Conservation (phyloP, 2,329 filamentous ascomycete genomes). For the Boeremia exigua region DNA sequence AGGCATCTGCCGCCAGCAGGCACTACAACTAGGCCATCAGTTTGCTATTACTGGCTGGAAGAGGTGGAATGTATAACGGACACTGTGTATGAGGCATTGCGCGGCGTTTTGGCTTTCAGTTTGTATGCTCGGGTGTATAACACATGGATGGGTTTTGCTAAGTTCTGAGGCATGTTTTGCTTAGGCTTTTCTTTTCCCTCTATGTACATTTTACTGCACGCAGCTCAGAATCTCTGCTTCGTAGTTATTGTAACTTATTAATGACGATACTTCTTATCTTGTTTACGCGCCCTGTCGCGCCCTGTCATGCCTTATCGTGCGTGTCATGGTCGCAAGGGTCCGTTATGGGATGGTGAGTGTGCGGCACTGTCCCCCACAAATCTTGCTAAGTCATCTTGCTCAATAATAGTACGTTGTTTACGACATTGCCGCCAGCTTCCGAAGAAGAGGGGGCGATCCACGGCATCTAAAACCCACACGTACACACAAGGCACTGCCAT, state of each 20-base stretch:
- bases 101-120: slow-evolving; percentile 11
- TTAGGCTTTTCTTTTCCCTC: background rate
- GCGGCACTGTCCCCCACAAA: background rate
- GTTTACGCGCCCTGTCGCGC: no score
- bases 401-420: background rate
- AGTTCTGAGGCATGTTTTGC: background rate
- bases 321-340: background rate
- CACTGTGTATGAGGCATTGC: slow-evolving; percentile 17
- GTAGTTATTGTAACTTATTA: background rate
- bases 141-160: background rate
- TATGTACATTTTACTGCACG: background rate
- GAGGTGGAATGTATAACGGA: background rate
- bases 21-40: slow-evolving; percentile 32
- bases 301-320: no score
- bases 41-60: background rate
- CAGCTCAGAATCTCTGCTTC: slow-evolving; percentile 2
- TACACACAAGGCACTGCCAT: no score
- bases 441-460: background rate
- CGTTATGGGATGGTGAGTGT: background rate
- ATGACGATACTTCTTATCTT: slow-evolving; percentile 1
- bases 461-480: background rate
- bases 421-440: background rate
- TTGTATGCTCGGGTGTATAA: slow-evolving; percentile 12
- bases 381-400: background rate
- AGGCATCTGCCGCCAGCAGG: slow-evolving; percentile 26